Base-by-base conservation (phyloP, 495 filamentous ascomycete species). In the Bryoglossum gracile region DNA sequence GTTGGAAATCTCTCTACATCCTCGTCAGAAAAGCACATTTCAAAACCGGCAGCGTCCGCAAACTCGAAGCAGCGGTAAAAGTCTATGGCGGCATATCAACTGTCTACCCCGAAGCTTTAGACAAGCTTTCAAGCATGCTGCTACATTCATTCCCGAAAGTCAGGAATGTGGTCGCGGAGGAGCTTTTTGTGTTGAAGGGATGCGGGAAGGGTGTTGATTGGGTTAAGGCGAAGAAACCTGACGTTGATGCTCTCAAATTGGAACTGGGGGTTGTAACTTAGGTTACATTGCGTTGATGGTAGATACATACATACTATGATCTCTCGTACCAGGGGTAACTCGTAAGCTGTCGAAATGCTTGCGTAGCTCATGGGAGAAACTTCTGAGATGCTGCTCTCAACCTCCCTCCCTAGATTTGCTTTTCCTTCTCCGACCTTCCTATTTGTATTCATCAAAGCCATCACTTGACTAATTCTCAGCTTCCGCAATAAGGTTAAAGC, bases 1-100 rank as follows among this genome's bases (percentile, higher is more conserved):
- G 73, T 47, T 74, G 73, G 55, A 74, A 75, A 54, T 73, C 62
- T 18, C 61, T 94, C 16, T 89, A 89, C 46, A 66, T 78, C 24
- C 64, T 78, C 11, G 74, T 81, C 8, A 87, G 91, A 54, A 87
- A 83, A 63, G 73, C 86, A 3, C 87, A 89, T 56, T 88, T 82
- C 70, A 90, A 89, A 66, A 84, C 86, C 8, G 73, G 77, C 9
- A 88, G 86, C 59, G 78, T 94, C 4, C 72, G 76, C 22, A 87
- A 89, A 55, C 69, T 97, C 8, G 78, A 85, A 60, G 84, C 86
- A 1, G 87, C 85, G 14, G 67, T 94, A 35, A 79, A 76, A 47
- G 75, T 89, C 4, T 97, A 95, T 65, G 75, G 80, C 4, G 80
- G 80, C 13, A 63, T 96, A 5, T 59, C 50, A 4, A 39, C 41